These are phyloP conservation scores for Elsinoe arachidis DNA, from an alignment of 2,329 filamentous ascomycete species.

Conservation along the genomic window DNA sequence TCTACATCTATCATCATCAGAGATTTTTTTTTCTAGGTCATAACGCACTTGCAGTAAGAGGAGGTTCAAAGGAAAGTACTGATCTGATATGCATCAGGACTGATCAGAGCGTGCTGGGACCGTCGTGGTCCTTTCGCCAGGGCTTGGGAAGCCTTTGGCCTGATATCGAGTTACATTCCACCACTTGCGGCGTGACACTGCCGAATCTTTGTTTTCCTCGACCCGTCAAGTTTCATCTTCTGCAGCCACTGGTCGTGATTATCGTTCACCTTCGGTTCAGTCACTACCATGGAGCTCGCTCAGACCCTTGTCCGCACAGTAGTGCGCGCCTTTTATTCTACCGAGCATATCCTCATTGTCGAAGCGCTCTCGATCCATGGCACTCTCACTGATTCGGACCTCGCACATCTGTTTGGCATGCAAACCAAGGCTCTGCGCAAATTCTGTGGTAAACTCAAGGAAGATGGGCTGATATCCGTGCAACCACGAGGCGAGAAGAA, in stretches of 20 bases:
- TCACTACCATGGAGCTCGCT: constrained; percentile 47
- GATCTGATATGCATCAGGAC: neutral
- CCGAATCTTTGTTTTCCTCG: neutral
- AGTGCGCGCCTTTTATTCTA: constrained; percentile 77
- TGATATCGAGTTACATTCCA: neutral
- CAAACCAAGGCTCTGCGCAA: constrained; percentile 89
- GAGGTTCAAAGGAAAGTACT: neutral
- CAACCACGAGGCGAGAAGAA: constrained; percentile 42
- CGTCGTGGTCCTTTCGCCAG: neutral
- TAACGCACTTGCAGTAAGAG: neutral
- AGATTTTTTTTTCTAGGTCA: no score
- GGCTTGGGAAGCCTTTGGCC: neutral
- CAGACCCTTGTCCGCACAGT: constrained; percentile 79
- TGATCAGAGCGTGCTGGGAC: neutral
- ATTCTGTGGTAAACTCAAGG: constrained; percentile 72
- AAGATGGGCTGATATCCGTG: constrained; percentile 78
- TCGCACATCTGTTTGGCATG: constrained; percentile 78
- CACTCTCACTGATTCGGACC: constrained; percentile 74
- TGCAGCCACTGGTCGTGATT: neutral
- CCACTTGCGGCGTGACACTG: neutral
- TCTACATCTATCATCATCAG: no score
- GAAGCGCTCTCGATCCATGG: constrained; percentile 69
- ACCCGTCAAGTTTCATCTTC: neutral
- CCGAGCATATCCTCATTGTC: constrained; percentile 71
- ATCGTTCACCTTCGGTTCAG: neutral